Base-by-base conservation (phyloP, 208 protist species). In the Crithidia thermophila region DNA sequence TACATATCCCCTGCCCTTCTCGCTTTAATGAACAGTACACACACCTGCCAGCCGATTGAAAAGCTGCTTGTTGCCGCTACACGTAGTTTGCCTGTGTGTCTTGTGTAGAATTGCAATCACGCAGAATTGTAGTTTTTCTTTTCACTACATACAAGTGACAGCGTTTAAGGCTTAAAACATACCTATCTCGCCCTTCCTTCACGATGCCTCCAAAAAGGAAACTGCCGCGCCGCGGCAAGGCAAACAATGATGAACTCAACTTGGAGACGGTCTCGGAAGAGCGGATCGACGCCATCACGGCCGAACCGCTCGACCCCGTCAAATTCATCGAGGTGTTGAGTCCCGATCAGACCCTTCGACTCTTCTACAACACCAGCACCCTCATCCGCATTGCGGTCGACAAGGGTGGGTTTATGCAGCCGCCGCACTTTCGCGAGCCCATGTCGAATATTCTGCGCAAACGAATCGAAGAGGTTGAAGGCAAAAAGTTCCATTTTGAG, bases 281-380 rank as follows among this genome's bases (percentile, higher is more conserved):
- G 43, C 77, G 72, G 0, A 91, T 94, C 33, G 91, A 96, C 51
- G 88, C 88, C 4, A 68, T 96, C 23, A 96, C 91, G 2, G 80
- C 79, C 1, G 88, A 93, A 45, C 80, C 84, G 13, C 74, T 94
- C 0, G 59, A 82, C 23, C 36, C 69, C 0, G 53, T 47, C 6
- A 85, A 84, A 46, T 90, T 75, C 56, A 72, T 96, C 21, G 80
- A 90, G 45, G 73, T 96, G 30, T n/a, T 87, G 11, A 92, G 91
- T 42, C 88, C 86, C 11, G 88, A 93, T 53, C 67, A 73, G 28
- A 85, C 75, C 25, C 70, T 96, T 4, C 76, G 79, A 11, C 71
- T 94, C 2, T 94, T 85, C 47, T 96, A 96, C 85, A 96, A 96
- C 49, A 93, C 88, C 0, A 73, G 73, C 36, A 96, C 88, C 10